Base-by-base conservation (phyloP, 2,329 filamentous ascomycete species). In the Aspergillus sergii region DNA sequence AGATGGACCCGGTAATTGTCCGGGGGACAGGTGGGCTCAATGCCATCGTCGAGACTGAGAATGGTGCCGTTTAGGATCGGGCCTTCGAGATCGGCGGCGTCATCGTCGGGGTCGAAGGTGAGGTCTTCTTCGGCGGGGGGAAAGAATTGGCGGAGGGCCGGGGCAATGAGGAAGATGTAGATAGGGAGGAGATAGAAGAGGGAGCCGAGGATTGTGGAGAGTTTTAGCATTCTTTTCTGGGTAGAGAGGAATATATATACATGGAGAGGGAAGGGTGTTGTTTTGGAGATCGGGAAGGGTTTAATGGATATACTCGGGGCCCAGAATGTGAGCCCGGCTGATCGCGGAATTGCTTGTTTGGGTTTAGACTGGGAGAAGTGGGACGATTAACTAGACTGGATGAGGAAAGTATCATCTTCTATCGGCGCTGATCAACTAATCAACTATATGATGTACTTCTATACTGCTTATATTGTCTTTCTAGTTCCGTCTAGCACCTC, bases 1-100 rank as follows among this genome's bases (percentile, higher is more conserved):
- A 89, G 75, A 67, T 85, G 82, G 1, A 83, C 75, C 19, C 67
- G 66, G 63, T 78, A 78, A 2, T 64, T 64, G 7, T 71, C 68
- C 1, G 68, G 59, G 23, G 72, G 67, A 41, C 76, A 78, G 39
- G 64, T 66, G 11, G 67, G 45, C 4, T 68, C 67, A 14, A 71
- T 64, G 4, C 70, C 74, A 65, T 78, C 76, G 11, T 78, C 75
- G 2, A 73, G 72, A 55, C 74, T 76, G 54, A 79, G 74, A 58
- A 78, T 71, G 58, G 67, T 72, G 59, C 73, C 73, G 50, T 76
- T 72, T n/a, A 66, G 64, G 30, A 71, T 34, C 21, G 57, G 57
- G 41, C 45, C 26, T n/a, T 59, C 41, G 51, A 56, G 58, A 41
- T 60, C 39, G 48, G 2, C 46, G 26, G 46, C 26, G 26, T n/a